Base-by-base conservation (phyloP, 1,284 basidiomycete genomes). In the Tremellales sp. region DNA sequence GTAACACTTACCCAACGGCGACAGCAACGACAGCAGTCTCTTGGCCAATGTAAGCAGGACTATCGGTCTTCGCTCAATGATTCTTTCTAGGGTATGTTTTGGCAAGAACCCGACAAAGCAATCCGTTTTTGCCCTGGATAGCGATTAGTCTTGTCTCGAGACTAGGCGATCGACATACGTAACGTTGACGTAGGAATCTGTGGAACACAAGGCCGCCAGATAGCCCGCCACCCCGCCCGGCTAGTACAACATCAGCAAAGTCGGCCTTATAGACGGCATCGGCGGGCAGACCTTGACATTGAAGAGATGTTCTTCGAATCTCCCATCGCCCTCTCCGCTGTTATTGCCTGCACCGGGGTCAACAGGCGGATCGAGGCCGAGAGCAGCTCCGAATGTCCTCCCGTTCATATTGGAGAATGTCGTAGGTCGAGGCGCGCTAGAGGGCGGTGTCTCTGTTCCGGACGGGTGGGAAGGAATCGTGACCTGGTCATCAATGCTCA, bases 211-310 rank as follows among this genome's bases (percentile, higher is more conserved):
- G 1, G 92, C 93, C 13, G 92, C 88, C n/a, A 99, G 78, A 70
- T 98, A 98, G 4, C 95, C 95, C 2, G 94, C 94, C 45, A 99
- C 94, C 0, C 95, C 94, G 47, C 94, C 94, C n/a, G 91, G 86
- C 61, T 94, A 88, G 18, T 28, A 38, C 33, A 27, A 24, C 40
- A 50, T 55, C 26, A 54, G 50, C 32, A 16, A 18, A 6, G 2
- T 6, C 7, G 18, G 2, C 5, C 24, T 29, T 33, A 4, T 22
- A 45, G 16, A 29, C 13, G 16, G 2, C 26, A 25, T 9, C 13
- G 9, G 21, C 10, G 10, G 8, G 27, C 60, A 22, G 26, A 63
- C 62, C 45, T 94, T 95, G 21, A 97, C 87, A 1, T 87, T 94
- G 71, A 94, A 98, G 25, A 98, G 76, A 18, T 85, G 79, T 63